Base-by-base conservation (phyloP, 2,329 filamentous ascomycete species). In the Mycosphaerella sp. region DNA sequence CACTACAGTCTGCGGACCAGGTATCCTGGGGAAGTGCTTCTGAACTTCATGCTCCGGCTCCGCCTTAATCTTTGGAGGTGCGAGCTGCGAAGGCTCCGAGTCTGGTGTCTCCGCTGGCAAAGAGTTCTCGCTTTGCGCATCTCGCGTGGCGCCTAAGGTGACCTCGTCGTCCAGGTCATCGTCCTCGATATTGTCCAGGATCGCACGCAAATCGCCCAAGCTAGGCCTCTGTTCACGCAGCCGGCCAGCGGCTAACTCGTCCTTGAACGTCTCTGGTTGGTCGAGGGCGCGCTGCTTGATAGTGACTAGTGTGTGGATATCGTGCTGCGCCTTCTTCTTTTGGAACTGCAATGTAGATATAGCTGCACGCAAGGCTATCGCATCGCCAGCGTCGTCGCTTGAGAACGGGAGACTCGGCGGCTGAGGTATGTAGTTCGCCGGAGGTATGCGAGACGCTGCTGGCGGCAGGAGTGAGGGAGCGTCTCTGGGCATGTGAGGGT, bases 311-410 rank as follows among this genome's bases (percentile, higher is more conserved):
- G 80, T 74, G 62, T 81, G 79, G 48, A 96, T 84, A 72, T 96
- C 91, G 45, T 81, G 80, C 47, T 83, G 76, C 40, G 89, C 89
- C 68, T 86, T 87, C 66, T 85, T 83, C 59, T 84, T 84, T 74
- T 97, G 92, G 60, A 95, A 78, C 73, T 95, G 89, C 45, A 97
- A 77, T 48, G 95, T 84, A 7, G 88, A 86, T 56, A 96, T 89
- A 44, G 91, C 88, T 26, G 87, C 88, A 61, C 86, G 84, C 56
- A 96, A 78, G 4, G 92, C 92, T 56, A 96, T 85, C 23, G 86
- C 89, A 74, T 97, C 92, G 6, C 89, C 84, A 66, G 95, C 95
- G 48, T 77, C 73, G 56, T 71, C 72, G 61, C 73, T 72, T 17
- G 72, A 72, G 61, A 78, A 77, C 6, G 76, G 72, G 42, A 73